Conservation (phyloP, 2,329 filamentous ascomycete genomes). For the Ophiocordyceps camponoti-leonardi region DNA sequence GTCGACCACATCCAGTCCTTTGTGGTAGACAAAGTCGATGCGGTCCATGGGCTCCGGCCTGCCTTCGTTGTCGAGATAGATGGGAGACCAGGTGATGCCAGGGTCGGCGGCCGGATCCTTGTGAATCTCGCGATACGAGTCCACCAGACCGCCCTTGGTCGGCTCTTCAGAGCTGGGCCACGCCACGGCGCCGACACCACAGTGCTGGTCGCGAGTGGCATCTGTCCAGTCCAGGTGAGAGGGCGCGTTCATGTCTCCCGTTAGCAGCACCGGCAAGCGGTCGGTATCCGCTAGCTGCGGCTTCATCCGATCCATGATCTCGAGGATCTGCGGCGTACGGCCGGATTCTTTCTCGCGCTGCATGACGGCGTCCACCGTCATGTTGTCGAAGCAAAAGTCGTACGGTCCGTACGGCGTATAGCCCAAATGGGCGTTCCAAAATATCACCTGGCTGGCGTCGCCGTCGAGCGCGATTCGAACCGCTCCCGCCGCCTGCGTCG, state of each 20-base stretch:
- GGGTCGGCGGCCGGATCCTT: conserved; percentile 15
- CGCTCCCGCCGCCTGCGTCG: conserved; percentile 12
- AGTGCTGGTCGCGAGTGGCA: conserved; percentile 15
- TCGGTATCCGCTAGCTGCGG: conserved; percentile 12
- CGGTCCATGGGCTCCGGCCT: conserved; percentile 20
- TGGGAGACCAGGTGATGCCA: conserved; percentile 23
- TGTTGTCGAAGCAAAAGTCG: conserved; percentile 21
- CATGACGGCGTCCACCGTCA: conserved; percentile 15
- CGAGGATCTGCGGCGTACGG: conserved; percentile 19
- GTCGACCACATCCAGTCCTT: conserved; percentile 15
- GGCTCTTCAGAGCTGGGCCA: conserved; percentile 22
- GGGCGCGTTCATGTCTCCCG: conserved; percentile 25
- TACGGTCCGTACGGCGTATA: conserved; percentile 24
- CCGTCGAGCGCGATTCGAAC: conserved; percentile 18
- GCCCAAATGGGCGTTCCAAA: conserved; percentile 19
- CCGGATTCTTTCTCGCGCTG: conserved; percentile 16
- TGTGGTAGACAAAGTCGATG: conserved; percentile 25
- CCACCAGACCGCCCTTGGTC: conserved; percentile 17
- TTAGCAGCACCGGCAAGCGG: conserved; percentile 16
- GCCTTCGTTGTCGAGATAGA: conserved; percentile 15
- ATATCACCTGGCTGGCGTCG: conserved; percentile 11
- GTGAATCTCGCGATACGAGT: conserved; percentile 20
- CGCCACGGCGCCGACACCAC: conserved; percentile 14
- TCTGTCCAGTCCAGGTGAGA: conserved; percentile 25
- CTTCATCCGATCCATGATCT: conserved; percentile 16